Percentiles rank a stretch among this genome's conserved stretches.
Evolutionary conservation across 768 basidiomycete species (phyloP).

Genomic region (Melanogaster broomeanus): DNA sequence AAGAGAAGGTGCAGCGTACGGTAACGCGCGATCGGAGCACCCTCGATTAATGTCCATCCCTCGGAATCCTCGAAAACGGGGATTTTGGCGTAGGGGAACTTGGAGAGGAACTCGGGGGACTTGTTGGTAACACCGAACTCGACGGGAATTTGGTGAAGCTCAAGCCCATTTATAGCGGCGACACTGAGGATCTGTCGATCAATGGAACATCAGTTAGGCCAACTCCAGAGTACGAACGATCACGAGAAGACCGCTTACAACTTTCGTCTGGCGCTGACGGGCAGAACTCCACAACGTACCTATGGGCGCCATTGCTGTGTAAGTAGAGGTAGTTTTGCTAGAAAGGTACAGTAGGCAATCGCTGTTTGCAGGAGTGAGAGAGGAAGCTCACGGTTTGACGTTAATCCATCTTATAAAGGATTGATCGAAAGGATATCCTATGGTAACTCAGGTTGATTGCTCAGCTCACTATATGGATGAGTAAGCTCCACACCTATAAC

Average conservation of each 20-base stretch:
- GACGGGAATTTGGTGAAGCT: slow-evolving; percentile 2
- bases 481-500: no score
- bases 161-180: slow-evolving; percentile 16
- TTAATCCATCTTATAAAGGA: not conserved
- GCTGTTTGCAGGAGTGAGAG: not conserved
- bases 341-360: not conserved
- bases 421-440: no score
- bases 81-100: no score
- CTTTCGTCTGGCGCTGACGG: slow-evolving; percentile 16
- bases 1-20: no score
- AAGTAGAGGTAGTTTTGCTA: not conserved
- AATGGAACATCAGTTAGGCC: not conserved
- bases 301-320: slow-evolving; percentile 11
- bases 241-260: slow-evolving; percentile 3
- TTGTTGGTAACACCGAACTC: slow-evolving; percentile 8
- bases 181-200: no score
- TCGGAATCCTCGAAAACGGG: no score
- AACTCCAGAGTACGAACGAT: not conserved
- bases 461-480: no score
- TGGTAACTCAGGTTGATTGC: no score
- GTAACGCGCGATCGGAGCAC: no score
- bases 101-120: no score
- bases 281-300: slow-evolving; percentile 16
- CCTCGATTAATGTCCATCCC: no score
- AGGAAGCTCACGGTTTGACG: not conserved